Evolutionary conservation across 768 basidiomycete genomes (phyloP).

Genomic region (Mycena galopus): DNA sequence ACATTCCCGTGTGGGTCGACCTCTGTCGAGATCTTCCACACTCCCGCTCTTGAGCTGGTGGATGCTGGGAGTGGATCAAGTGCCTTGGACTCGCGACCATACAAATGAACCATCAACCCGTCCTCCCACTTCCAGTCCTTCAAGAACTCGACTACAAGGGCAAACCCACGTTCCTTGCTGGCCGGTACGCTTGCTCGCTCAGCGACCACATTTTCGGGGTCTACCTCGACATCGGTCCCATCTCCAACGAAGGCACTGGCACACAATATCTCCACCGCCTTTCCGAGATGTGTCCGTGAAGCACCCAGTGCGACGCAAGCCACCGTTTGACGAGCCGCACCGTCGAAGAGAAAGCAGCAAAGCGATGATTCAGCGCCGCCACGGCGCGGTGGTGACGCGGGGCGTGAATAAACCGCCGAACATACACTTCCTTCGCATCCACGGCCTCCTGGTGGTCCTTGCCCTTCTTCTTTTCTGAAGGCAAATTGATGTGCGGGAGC

Average conservation of each 20-base stretch:
- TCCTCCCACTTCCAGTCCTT: conserved; percentile 89
- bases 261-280: conserved; percentile 89
- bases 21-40: conserved; percentile 87
- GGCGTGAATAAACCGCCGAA: conserved; percentile 79
- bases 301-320: conserved; percentile 91
- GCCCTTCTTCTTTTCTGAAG: conserved; percentile 51
- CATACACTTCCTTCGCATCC: conserved; percentile 70
- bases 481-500: conserved; percentile 53
- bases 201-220: conserved; percentile 49
- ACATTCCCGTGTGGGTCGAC: conserved; percentile 78
- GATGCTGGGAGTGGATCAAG: conserved; percentile 41
- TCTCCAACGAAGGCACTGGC: conserved; percentile 80
- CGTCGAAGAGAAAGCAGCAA: conserved; percentile 84
- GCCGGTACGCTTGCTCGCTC: conserved; percentile 66
- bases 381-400: conserved; percentile 91
- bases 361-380: conserved; percentile 82
- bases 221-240: conserved; percentile 47
- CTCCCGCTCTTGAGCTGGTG: conserved; percentile 51
- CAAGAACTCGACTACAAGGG: conserved; percentile 77
- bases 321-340: conserved; percentile 93
- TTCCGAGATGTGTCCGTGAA: conserved; percentile 76
- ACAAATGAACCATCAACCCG: conserved; percentile 82
- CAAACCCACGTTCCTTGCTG: conserved; percentile 87
- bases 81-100: conserved; percentile 53
- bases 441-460: conserved; percentile 68